These are phyloP conservation scores for Colletotrichum horii DNA, from an alignment of 2,329 filamentous ascomycete genomes.

Conservation along the genomic window DNA sequence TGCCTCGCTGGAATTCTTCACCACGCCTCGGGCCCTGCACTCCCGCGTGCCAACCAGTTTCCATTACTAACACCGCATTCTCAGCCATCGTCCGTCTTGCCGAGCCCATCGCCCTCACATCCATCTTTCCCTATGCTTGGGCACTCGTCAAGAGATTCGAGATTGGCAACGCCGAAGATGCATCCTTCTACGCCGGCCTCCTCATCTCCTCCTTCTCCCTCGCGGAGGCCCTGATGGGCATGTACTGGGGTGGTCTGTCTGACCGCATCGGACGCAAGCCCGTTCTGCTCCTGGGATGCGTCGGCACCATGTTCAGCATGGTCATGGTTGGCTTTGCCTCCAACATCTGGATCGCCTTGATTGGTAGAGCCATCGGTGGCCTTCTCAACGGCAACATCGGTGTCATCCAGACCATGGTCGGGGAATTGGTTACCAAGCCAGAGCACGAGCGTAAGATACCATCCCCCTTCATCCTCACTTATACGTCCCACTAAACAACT, in stretches of 20 bases:
- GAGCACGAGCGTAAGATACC: conserved; percentile 79
- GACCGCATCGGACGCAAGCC: conserved; percentile 87
- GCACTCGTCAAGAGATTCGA: conserved; percentile 79
- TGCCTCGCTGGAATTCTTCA: not conserved
- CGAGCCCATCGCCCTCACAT: conserved; percentile 91
- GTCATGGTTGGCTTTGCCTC: conserved; percentile 81
- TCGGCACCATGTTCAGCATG: conserved; percentile 83
- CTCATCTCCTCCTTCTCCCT: conserved; percentile 87
- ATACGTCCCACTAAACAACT: conserved; percentile 22
- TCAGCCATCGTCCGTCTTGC: conserved; percentile 89
- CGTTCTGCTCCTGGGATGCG: conserved; percentile 79
- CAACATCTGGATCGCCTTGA: conserved; percentile 83
- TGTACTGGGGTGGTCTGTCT: conserved; percentile 86
- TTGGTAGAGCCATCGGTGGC: conserved; percentile 78
- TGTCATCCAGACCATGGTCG: conserved; percentile 92
- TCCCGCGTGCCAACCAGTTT: not conserved
- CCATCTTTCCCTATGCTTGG: conserved; percentile 93
- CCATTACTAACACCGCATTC: conserved; percentile 21
- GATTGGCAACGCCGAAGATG: conserved; percentile 74
- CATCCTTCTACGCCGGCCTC: conserved; percentile 86
- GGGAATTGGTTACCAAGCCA: conserved; percentile 81
- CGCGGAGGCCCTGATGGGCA: conserved; percentile 81
- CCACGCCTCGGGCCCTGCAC: not conserved
- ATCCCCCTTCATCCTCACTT: not conserved
- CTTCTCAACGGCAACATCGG: conserved; percentile 91